Conservation (phyloP, 495 filamentous ascomycete species). For the Podospora conica region DNA sequence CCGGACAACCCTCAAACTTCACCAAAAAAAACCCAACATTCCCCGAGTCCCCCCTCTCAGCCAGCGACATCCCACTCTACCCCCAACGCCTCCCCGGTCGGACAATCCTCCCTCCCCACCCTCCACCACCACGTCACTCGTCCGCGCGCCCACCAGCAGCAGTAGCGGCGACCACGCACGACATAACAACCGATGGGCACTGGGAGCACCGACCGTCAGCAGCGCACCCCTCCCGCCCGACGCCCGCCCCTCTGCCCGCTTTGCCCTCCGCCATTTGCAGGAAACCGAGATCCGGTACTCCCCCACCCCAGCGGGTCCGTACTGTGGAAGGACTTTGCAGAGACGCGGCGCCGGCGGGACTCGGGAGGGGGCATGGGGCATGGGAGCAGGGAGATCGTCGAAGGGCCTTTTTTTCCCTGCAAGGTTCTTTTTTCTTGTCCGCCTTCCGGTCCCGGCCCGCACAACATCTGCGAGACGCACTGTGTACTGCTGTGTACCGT, state of each 20-base stretch:
- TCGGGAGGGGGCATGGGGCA: background rate
- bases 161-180: background rate
- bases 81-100: background rate
- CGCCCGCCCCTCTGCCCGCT: background rate
- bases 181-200: background rate
- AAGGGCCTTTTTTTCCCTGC: background rate
- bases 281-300: background rate
- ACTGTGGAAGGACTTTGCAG: background rate
- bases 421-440: slow-evolving; percentile 3
- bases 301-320: background rate
- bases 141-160: background rate
- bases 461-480: background rate
- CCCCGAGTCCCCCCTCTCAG: no score
- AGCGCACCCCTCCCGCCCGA: background rate
- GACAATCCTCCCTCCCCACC: background rate
- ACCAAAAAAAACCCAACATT: background rate
- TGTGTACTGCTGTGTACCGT: background rate
- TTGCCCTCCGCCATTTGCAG: background rate
- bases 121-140: background rate
- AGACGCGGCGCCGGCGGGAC: background rate
- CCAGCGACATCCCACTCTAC: background rate
- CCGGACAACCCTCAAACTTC: background rate
- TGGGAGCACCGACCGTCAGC: background rate
- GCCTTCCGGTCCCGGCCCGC: background rate
- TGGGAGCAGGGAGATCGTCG: background rate